phyloP scores from a whole-genome alignment of 768 basidiomycete species.

The Leccinellum albellum region DNA sequence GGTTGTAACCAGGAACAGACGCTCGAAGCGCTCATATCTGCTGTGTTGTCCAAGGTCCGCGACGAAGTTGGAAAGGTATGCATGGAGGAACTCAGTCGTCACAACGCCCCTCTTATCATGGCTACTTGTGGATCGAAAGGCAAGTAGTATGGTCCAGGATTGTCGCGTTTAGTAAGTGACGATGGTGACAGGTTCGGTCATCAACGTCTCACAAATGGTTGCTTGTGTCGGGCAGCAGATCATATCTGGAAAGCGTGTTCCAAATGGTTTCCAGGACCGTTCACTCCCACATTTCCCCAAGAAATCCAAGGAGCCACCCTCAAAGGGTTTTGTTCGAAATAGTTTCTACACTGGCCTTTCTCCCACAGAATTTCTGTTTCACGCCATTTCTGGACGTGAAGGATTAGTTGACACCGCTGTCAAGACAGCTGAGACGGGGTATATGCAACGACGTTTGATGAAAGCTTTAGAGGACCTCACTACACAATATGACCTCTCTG shows the following conservation, averaged over 20 bases:
- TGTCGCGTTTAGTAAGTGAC: not conserved
- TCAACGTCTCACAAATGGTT: slow-evolving; percentile 99
- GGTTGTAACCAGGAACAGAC: slow-evolving; percentile 97
- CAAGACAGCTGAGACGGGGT: slow-evolving; percentile 99
- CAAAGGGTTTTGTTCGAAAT: slow-evolving; percentile 97
- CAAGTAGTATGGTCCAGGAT: slow-evolving; percentile 24
- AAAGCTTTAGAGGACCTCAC: slow-evolving; percentile 97
- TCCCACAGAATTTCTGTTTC: slow-evolving; percentile 96
- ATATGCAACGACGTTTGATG: slow-evolving; percentile 99
- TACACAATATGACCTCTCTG: slow-evolving; percentile 93
- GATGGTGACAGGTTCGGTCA: slow-evolving; percentile 77
- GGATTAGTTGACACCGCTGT: slow-evolving; percentile 99
- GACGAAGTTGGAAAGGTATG: slow-evolving; percentile 96
- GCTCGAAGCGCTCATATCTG: slow-evolving; percentile 93
- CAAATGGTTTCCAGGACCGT: slow-evolving; percentile 97
- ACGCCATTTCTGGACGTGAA: slow-evolving; percentile 98
- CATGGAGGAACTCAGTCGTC: slow-evolving; percentile 95
- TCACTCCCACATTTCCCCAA: slow-evolving; percentile 99
- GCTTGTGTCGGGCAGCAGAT: slow-evolving; percentile 99
- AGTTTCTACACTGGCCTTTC: slow-evolving; percentile 91
- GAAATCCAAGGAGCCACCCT: slow-evolving; percentile 92
- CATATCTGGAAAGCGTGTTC: slow-evolving; percentile 96
- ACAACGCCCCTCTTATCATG: slow-evolving; percentile 98
- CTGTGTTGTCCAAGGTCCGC: slow-evolving; percentile 90
- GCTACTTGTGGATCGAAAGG: slow-evolving; percentile 99